phyloP scores from a whole-genome alignment of 2,329 filamentous ascomycete species.

The Coleophoma eucalyptorum region DNA sequence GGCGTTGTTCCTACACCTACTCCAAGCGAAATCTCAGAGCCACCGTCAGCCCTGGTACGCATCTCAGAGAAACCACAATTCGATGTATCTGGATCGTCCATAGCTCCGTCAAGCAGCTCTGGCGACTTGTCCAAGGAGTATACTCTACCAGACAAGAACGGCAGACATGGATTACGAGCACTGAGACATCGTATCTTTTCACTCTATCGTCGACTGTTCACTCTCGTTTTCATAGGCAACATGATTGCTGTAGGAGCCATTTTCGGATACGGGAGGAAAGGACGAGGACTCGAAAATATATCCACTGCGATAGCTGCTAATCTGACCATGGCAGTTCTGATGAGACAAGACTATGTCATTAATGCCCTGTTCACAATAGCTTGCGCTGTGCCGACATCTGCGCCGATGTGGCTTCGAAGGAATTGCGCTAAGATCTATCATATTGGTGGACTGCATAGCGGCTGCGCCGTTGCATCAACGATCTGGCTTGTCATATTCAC shows the following conservation, averaged over 20 bases:
- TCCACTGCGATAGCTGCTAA: constrained; percentile 13
- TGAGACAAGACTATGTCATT: constrained; percentile 50
- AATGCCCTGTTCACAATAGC: constrained; percentile 44
- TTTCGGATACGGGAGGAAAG: constrained; percentile 15
- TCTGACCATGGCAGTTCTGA: constrained; percentile 41
- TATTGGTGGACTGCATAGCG: constrained; percentile 50
- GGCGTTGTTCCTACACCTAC: background rate
- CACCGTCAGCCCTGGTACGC: constrained; percentile 10
- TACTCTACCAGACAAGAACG: constrained; percentile 35
- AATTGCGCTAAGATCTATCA: constrained; percentile 47
- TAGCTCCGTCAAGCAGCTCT: constrained; percentile 2
- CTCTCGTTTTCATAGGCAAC: constrained; percentile 47
- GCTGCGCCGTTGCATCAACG: constrained; percentile 42
- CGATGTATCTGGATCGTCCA: no score
- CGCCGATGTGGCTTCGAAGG: constrained; percentile 43
- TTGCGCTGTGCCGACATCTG: constrained; percentile 39
- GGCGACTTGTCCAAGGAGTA: background rate
- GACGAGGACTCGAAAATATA: constrained; percentile 2
- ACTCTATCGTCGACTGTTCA: constrained; percentile 54
- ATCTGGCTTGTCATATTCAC: constrained; percentile 41
- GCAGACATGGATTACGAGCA: constrained; percentile 27
- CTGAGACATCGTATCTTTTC: constrained; percentile 37
- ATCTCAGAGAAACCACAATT: background rate
- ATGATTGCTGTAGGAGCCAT: constrained; percentile 33
- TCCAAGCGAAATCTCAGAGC: constrained; percentile 1